Conservation (phyloP, 2,329 filamentous ascomycete genomes). For the Penicillium decumbens region DNA sequence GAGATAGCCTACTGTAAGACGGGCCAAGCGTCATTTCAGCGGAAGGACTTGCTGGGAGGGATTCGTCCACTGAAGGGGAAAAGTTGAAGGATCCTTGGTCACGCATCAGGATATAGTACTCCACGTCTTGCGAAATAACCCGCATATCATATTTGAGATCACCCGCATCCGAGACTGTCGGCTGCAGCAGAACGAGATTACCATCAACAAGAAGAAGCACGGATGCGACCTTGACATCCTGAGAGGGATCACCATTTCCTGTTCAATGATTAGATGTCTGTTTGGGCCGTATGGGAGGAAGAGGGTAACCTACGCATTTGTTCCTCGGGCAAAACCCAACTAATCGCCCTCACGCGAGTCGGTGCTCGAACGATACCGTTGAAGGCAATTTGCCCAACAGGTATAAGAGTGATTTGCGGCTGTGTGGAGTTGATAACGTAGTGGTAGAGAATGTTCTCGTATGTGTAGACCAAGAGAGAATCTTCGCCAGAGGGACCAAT, state of each 20-base stretch:
- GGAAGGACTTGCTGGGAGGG: conserved; percentile 48
- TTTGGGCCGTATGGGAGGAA: background rate
- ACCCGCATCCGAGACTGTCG: conserved; percentile 73
- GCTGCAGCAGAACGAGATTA: conserved; percentile 87
- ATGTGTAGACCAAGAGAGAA: conserved; percentile 91
- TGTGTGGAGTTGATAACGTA: conserved; percentile 75
- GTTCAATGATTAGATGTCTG: conserved; percentile 12
- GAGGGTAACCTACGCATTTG: conserved; percentile 61
- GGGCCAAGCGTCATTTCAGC: conserved; percentile 44
- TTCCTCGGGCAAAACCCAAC: conserved; percentile 89
- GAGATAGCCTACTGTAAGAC: conserved; percentile 48
- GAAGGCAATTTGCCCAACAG: conserved; percentile 97
- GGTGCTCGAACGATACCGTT: conserved; percentile 94
- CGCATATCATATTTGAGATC: conserved; percentile 98
- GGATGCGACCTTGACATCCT: conserved; percentile 88
- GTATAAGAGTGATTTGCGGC: conserved; percentile 70
- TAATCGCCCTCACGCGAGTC: conserved; percentile 83
- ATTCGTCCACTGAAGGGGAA: conserved; percentile 45
- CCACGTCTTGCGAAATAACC: conserved; percentile 89
- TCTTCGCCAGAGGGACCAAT: conserved; percentile 87
- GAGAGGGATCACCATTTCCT: conserved; percentile 85
- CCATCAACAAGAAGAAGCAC: conserved; percentile 96
- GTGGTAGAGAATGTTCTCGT: conserved; percentile 92
- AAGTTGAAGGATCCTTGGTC: conserved; percentile 62
- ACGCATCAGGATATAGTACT: conserved; percentile 89